Base-by-base conservation (phyloP, 371 early-diverging fungal genomes). In the Sporodiniella umbellata region DNA sequence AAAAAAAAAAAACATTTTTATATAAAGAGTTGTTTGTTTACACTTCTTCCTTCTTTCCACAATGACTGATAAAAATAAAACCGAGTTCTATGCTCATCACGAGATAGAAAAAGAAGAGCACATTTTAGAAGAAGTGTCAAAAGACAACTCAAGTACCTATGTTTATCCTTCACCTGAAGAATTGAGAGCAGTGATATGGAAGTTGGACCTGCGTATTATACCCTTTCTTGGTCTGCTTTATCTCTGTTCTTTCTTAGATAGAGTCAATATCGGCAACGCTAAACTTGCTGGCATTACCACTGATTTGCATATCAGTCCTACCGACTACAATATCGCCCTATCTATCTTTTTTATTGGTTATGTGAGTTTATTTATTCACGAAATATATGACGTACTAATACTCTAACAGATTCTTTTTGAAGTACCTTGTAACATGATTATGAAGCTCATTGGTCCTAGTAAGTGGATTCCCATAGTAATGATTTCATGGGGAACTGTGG, bases 381-480 rank as follows among this genome's bases (percentile, higher is more conserved):
- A n/a, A n/a, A n/a, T n/a, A n/a, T n/a, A n/a, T n/a, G n/a, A 17
- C 28, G 8, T 30, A 14, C 33, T 51, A 14, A 15, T 15, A 17
- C 37, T 19, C 18, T 15, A 56, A 30, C 66, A 80, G 78, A 68
- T 84, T 42, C 33, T 86, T 24, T 79, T 82, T 49, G 89, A 90
- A 56, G 64, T 86, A 19, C 87, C 89, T 4, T 86, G 85, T 39
- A 90, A 89, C 58, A 62, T 90, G 48, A 53, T 87, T 62, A 70
- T 86, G 38, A 85, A 89, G 44, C 64, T 54, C 3, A 52, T 86
- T 35, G 80, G 84, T 7, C 83, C 90, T 7, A 73, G 75, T 17
- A 50, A 58, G 25, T 87, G 89, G 93, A 82, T 94, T 39, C 82
- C 90, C 3, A 64, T 83, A 14, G 72, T 80, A 25, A 74, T 75